Base-by-base conservation (phyloP, 495 filamentous ascomycete genomes). In the Lichina pygmaea region DNA sequence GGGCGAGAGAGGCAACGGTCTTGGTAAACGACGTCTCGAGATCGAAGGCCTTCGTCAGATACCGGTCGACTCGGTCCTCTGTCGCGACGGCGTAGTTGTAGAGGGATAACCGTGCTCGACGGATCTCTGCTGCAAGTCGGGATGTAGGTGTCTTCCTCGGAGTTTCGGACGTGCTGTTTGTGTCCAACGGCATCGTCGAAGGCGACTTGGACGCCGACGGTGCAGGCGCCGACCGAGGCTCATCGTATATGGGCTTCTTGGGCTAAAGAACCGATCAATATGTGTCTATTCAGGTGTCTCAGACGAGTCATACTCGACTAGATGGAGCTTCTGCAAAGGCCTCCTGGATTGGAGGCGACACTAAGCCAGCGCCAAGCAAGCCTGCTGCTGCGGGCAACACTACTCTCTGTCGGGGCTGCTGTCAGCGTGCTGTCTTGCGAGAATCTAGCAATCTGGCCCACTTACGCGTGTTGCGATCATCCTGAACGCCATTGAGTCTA, bases 171-270 rank as follows among this genome's bases (percentile, higher is more conserved):
- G 24, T 24, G 24, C 24, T 24, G 24, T 24, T 24, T 24, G 24
- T 24, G 4, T 24, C 24, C 24, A 24, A 24, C 24, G 24, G 4
- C 24, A 24, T 24, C 2, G 24, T 24, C 24, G 24, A 24, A 2
- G 24, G 24, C 24, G 24, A 24, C 48, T 39, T 45, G 50, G 37
- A 48, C 46, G 43, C 46, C 37, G 55, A 57, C 48, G 45, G 62
- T 24, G 4, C 4, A 24, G 4, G 24, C 24, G 24, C 4, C 24
- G 24, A 24, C 24, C 24, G 51, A 58, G 69, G 66, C 60, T 81
- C 73, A 57, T 86, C 80, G 68, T 92, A 93, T 63, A 93, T 89
- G 44, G 85, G 73, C 66, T 91, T 92, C 54, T 74, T 78, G 57
- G 67, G 53, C 48, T 51, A 53, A 60, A 24, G 24, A 24, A 24